Evolutionary conservation across 164 flowering plant species (phyloP).

Genomic region (Stephania japonica): DNA sequence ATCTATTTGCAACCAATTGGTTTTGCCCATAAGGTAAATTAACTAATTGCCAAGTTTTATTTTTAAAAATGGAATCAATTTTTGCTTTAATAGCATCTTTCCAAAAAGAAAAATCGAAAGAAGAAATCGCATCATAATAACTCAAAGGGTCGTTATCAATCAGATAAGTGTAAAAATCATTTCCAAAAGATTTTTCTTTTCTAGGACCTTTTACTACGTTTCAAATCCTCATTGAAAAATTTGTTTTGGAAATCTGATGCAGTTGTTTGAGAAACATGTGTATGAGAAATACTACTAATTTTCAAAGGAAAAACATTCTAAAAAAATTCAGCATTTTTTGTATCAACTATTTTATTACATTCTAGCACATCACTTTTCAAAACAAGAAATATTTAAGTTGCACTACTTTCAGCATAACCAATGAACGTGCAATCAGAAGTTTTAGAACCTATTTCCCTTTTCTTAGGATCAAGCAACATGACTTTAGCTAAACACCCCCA

Average conservation of each 20-base stretch:
- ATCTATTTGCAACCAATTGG: too few species aligned
- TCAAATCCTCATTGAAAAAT: background rate
- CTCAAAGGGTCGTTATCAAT: background rate
- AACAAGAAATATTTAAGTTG: background rate
- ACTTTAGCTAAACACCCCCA: too few species aligned
- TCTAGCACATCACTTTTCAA: background rate
- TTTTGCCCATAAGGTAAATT: background rate
- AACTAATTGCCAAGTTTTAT: background rate
- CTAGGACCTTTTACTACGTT: too few species aligned
- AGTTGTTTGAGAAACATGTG: too few species aligned
- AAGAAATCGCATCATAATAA: background rate
- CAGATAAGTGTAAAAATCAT: background rate
- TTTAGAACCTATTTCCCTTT: background rate
- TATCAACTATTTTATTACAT: background rate
- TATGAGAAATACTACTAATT: background rate
- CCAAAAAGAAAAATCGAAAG: background rate
- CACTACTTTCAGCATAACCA: slow-evolving; percentile 3
- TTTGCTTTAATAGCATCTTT: background rate
- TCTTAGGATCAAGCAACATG: slow-evolving; percentile 1
- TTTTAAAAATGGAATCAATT: background rate
- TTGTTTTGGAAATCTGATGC: background rate
- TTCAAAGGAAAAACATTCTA: background rate
- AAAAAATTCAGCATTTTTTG: slow-evolving; percentile 1
- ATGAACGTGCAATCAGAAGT: background rate
- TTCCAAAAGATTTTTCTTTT: too few species aligned